Percentiles rank a stretch among this genome's conserved stretches.
These are phyloP conservation scores for Phytophthora hybrid DNA, from an alignment of 352 stramenopile species.

Conservation along the genomic window DNA sequence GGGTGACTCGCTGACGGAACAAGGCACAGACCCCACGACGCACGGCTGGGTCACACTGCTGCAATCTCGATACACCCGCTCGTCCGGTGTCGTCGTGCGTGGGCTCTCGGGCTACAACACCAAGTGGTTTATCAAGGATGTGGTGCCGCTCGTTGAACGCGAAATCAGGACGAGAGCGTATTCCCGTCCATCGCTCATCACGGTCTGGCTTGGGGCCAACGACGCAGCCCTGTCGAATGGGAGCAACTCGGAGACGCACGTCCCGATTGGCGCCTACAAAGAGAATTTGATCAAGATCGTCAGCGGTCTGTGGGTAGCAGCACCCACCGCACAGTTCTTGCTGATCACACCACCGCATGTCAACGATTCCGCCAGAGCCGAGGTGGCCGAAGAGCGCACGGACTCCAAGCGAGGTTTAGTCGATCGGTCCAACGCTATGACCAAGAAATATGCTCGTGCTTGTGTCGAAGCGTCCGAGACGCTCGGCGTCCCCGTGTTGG, in stretches of 20 bases:
- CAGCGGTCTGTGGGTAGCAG: slow-evolving; percentile 7
- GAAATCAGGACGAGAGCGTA: slow-evolving; percentile 37
- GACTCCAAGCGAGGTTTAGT: slow-evolving; percentile 25
- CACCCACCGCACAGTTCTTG: slow-evolving; percentile 38
- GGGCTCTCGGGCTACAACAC: slow-evolving; percentile 48
- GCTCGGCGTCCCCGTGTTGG: slow-evolving; percentile 33
- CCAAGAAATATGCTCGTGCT: slow-evolving; percentile 40
- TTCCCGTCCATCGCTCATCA: slow-evolving; percentile 42
- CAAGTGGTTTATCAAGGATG: slow-evolving; percentile 42
- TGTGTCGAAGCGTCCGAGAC: slow-evolving; percentile 39
- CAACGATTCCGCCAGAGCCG: slow-evolving; percentile 30
- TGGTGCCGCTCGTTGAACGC: slow-evolving; percentile 34
- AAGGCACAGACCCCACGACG: slow-evolving; percentile 18
- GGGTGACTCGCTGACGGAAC: slow-evolving; percentile 55
- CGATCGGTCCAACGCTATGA: slow-evolving; percentile 44
- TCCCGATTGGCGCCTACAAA: slow-evolving; percentile 49
- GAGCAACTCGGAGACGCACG: slow-evolving; percentile 33
- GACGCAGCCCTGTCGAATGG: slow-evolving; percentile 47
- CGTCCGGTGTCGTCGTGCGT: slow-evolving; percentile 44
- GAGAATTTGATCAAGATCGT: slow-evolving; percentile 47
- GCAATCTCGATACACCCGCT: slow-evolving; percentile 42
- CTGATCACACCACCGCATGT: slow-evolving; percentile 50
- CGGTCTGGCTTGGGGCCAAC: slow-evolving; percentile 66
- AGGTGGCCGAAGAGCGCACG: slow-evolving; percentile 1
- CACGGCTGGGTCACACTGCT: slow-evolving; percentile 43